Evolutionary conservation across 1,139 yeast species (phyloP), one percentile per base, ranked within the genome.

Genomic region (Debaryomycetaceae sp.): DNA sequence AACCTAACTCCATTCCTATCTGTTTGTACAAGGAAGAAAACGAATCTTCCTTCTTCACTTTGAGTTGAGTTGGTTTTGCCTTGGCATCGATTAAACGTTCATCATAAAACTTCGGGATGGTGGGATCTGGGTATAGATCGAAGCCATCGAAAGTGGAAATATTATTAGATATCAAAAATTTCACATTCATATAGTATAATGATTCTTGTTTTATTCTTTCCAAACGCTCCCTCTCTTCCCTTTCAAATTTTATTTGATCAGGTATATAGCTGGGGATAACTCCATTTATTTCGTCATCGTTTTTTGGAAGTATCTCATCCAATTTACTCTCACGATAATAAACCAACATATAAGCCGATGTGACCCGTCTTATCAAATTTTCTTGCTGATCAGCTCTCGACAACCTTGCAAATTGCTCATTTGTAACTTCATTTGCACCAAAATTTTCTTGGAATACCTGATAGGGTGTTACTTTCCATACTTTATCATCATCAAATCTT

Each of bases 261-360:
- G 88, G 80, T 36, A 93, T 81, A 58, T 87, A 87, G 4, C 62
- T 56, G 4, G 98, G 97, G 35, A 87, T 80, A 3, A 57, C 53
- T 2, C 55, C 51, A 45, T 78, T 81, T 5, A 68, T 57, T 9
- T 53, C 53, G 2, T 65, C 68, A 14, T 82, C 84, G 20, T 73
- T 68, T 0, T 76, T 79, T 6, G 83, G 83, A 48, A 93, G 72
- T 17, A 91, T 75, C 7, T 75, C 76, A 3, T 72, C 73, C 40
- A 83, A 66, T 36, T 78, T 78, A 6, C 78, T 68, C 58, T 87
- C 84, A 44, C 96, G 79, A 51, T 91, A 80, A 61, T 93, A 93
- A 3, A 93, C 99, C 68, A 93, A 78, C 99, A 93, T 93, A 61
- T 93, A 93, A 4, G 99, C 99, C 42, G 95, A 88, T 0, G 97